These are phyloP conservation scores for Helicostylum pulchrum DNA, from an alignment of 192 early-diverging fungal genomes.

Conservation along the genomic window DNA sequence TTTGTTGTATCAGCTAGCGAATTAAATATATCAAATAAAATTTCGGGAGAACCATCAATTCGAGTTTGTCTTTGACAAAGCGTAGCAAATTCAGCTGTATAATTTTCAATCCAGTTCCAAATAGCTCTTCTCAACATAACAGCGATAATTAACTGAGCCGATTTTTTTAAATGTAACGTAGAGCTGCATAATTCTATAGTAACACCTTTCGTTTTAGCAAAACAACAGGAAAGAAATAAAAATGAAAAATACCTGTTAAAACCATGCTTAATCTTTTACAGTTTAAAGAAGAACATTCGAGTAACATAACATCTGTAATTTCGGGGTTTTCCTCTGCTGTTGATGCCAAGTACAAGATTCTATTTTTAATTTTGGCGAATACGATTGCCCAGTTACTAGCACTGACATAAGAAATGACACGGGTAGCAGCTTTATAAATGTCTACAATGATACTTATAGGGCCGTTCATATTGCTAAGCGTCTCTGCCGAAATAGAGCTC, in stretches of 20 bases:
- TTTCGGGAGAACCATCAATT: conserved; percentile 66
- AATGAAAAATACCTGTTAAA: conserved; percentile 46
- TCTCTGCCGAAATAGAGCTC: background rate
- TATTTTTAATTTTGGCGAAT: conserved; percentile 63
- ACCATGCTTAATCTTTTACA: conserved; percentile 29
- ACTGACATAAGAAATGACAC: conserved; percentile 78
- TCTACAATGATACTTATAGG: conserved; percentile 34
- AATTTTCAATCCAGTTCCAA: conserved; percentile 91
- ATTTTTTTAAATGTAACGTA: conserved; percentile 53
- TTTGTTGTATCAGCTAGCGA: conserved; percentile 55
- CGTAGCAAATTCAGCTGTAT: conserved; percentile 71
- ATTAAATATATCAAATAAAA: conserved; percentile 68
- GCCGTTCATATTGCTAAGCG: background rate
- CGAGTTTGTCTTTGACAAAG: conserved; percentile 58
- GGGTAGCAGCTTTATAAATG: conserved; percentile 73
- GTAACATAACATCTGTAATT: conserved; percentile 69
- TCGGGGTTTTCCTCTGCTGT: conserved; percentile 61
- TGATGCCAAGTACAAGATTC: conserved; percentile 56
- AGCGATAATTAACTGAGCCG: conserved; percentile 70
- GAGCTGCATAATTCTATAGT: conserved; percentile 42
- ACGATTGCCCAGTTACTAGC: conserved; percentile 86
- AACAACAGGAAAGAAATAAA: background rate
- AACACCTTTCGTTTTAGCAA: background rate
- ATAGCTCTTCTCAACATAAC: conserved; percentile 73
- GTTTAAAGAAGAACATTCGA: conserved; percentile 54